Evolutionary conservation across 148 eudicot species (phyloP), one percentile per base, ranked within the genome.

Genomic region (Selenicereus undatus): DNA sequence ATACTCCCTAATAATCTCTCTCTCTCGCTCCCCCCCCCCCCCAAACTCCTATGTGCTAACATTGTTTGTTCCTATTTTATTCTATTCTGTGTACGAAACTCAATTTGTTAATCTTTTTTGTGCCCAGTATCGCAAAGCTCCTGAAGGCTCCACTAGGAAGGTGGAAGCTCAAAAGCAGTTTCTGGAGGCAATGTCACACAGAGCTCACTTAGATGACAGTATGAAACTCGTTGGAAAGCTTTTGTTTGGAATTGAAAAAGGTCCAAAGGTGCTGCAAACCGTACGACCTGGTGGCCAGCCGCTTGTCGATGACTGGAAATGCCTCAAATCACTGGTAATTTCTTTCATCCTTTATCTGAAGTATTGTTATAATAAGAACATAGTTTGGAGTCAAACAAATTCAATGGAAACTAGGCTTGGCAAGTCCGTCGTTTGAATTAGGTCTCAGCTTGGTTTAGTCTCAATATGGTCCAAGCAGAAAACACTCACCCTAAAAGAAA

Each of bases 241-340:
- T 81, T 86, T 94, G 27, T 97, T 97, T 77, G 99, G 99, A 79
- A 88, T 91, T 27, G 88, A 89, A 11, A 90, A 86, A 73, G 94
- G 93, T 75, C 88, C 93, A 5, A 85, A 88, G 84, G 84, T 91
- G 78, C 86, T 95, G 82, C 87, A 90, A 36, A 24, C 86, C 54
- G 90, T 91, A 45, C 86, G 95, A 43, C 90, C 98, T 69, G 74
- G 91, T 12, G 94, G 98, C 56, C 85, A 90, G 79, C 97, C 99
- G 83, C 95, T 94, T 43, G 94, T 91, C 76, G 95, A 94, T 89
- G 97, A 97, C 85, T 97, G 98, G 99, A 76, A 80, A 74, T 94
- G 98, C 86, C 91, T 97, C 69, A 92, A 88, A 86, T 85, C 88
- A 27, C 82, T 90, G 93, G 99, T 94, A 87, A n/a, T 79, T 71